A percentile compares a stretch with the other conserved stretches of the same genome.
phyloP scores from a whole-genome alignment of 352 stramenopile species.

The Globisporangium uncinulatum region DNA sequence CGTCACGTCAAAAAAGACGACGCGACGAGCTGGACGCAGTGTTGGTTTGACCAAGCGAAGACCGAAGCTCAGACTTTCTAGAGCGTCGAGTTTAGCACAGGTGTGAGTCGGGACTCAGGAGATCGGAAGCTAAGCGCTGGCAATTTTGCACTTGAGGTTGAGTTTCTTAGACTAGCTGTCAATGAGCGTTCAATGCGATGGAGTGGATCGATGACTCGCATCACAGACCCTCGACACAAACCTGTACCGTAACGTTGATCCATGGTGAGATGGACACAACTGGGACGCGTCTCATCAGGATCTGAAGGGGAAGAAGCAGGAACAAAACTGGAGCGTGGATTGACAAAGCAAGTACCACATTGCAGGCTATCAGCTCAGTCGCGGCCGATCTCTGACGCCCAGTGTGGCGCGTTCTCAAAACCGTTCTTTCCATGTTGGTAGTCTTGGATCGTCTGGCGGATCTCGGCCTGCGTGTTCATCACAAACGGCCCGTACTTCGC shows the following conservation, averaged over 20 bases:
- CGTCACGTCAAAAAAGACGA: constrained; percentile 67
- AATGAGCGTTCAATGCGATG: no score
- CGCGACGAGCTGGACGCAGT: neutral
- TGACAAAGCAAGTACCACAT: neutral
- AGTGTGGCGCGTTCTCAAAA: constrained; percentile 59
- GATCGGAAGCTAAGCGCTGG: neutral
- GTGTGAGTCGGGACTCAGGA: neutral
- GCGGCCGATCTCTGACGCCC: constrained; percentile 44
- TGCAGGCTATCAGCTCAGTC: neutral
- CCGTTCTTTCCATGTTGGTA: constrained; percentile 50
- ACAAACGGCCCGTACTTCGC: constrained; percentile 71
- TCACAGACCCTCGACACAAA: no score
- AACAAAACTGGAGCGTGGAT: neutral
- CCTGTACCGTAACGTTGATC: no score
- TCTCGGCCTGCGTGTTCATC: constrained; percentile 55
- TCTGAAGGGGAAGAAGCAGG: neutral
- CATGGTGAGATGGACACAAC: no score
- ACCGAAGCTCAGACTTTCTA: constrained; percentile 6
- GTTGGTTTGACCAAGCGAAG: neutral
- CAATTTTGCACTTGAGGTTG: no score
- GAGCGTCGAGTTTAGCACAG: neutral
- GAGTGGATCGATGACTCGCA: no score
- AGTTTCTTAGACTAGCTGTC: no score
- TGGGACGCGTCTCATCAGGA: no score
- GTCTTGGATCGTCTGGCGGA: constrained; percentile 44